Evolutionary conservation across 163 green algal species (phyloP).

Genomic region (Chloromonas sp.): DNA sequence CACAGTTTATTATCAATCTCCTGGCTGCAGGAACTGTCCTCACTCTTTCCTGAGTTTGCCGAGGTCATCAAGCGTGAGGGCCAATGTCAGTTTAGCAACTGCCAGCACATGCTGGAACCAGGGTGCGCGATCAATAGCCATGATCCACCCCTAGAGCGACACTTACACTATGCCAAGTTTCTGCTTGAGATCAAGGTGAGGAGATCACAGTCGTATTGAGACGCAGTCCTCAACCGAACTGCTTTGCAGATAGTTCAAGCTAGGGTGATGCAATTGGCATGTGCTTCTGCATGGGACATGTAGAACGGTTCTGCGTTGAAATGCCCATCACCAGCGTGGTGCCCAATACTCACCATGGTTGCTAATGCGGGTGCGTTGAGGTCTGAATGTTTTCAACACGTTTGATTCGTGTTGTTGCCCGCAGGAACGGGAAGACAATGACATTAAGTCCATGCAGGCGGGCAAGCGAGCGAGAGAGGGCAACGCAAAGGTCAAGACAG

Average conservation of each 20-base stretch:
- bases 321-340: background rate
- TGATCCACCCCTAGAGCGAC: constrained; percentile 45
- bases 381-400: too few relatives aligned
- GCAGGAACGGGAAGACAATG: constrained; percentile 41
- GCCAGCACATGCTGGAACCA: constrained; percentile 79
- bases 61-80: background rate
- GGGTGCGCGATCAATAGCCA: constrained; percentile 58
- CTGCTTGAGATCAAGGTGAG: constrained; percentile 52
- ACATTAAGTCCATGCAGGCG: constrained; percentile 43
- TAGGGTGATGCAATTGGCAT: background rate
- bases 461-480: constrained; percentile 66
- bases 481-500: constrained; percentile 49
- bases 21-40: constrained; percentile 19
- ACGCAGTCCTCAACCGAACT: too few relatives aligned
- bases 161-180: constrained; percentile 64
- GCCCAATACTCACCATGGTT: too few relatives aligned
- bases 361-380: too few relatives aligned
- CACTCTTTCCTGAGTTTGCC: constrained; percentile 41
- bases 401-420: background rate
- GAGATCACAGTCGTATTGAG: background rate
- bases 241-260: too few relatives aligned
- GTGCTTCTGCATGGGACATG: background rate
- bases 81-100: constrained; percentile 74
- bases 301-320: constrained; percentile 13
- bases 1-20: too few relatives aligned